These are phyloP conservation scores for Vitis rupestris DNA, from an alignment of 164 flowering plant genomes.

Conservation along the genomic window DNA sequence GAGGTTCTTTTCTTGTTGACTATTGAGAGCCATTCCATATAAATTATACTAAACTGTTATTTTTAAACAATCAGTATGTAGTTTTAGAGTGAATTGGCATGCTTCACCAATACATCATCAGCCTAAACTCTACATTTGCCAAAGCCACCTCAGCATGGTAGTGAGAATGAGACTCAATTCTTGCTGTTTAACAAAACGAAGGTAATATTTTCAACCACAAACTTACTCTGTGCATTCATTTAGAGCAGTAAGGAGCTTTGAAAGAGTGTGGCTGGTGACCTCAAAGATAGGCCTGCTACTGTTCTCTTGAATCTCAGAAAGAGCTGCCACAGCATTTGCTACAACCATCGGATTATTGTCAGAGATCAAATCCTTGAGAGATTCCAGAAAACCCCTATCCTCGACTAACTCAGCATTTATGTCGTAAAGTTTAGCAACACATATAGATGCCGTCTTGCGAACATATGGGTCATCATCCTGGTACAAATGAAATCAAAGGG, in stretches of 20 bases:
- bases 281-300: constrained; percentile 85
- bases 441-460: constrained; percentile 97
- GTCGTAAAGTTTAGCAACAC: constrained; percentile 98
- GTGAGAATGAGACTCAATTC: background rate
- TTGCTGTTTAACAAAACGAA: background rate
- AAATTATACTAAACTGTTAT: no score
- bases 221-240: constrained; percentile 98
- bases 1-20: no score
- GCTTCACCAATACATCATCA: background rate
- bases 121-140: no score
- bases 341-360: constrained; percentile 99
- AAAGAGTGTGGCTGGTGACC: constrained; percentile 79
- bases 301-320: constrained; percentile 95
- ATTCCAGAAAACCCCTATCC: constrained; percentile 93
- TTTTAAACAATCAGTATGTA: background rate
- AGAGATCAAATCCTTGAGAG: constrained; percentile 95
- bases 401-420: constrained; percentile 99
- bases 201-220: background rate
- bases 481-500: constrained; percentile 9
- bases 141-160: no score
- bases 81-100: background rate
- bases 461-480: constrained; percentile 99
- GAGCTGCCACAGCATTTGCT: constrained; percentile 99
- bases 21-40: background rate
- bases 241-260: constrained; percentile 96